These are phyloP conservation scores for Vigna angularis DNA, from an alignment of 306 rosid genomes.

Conservation along the genomic window DNA sequence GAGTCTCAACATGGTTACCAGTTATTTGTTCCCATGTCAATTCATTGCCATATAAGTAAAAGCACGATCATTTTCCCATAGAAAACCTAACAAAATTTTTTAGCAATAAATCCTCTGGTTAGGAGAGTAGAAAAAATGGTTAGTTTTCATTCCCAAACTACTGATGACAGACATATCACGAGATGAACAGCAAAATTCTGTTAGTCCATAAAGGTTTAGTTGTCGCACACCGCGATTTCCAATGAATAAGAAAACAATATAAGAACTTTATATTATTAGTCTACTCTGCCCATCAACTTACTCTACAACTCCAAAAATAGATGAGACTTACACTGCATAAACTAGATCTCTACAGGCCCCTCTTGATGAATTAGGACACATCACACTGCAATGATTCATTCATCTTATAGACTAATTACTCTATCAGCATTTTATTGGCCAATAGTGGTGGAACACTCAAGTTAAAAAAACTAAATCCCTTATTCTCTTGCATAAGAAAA, in stretches of 20 bases:
- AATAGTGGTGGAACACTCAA: no score
- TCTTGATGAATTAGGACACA: not conserved
- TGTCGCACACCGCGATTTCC: not conserved
- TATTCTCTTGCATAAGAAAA: slow-evolving; percentile 20
- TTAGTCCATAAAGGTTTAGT: not conserved
- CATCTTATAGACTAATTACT: not conserved
- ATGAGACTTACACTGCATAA: not conserved
- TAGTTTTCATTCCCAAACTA: slow-evolving; percentile 1
- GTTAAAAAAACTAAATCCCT: not conserved
- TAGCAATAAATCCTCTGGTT: not conserved
- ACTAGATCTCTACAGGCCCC: not conserved
- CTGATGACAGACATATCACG: not conserved
- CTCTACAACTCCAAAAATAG: not conserved
- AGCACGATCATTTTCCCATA: not conserved
- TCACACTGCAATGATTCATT: slow-evolving; percentile 8
- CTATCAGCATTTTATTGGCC: no score
- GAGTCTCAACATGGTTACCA: not conserved
- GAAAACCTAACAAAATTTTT: not conserved
- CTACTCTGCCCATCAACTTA: not conserved
- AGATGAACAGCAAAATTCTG: not conserved
- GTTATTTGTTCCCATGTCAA: slow-evolving; percentile 20
- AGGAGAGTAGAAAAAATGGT: slow-evolving; percentile 1
- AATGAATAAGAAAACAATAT: not conserved
- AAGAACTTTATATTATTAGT: not conserved
- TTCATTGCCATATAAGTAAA: not conserved